Evolutionary conservation across 169 alveolate species (phyloP).

Genomic region (Eimeria acervulina): DNA sequence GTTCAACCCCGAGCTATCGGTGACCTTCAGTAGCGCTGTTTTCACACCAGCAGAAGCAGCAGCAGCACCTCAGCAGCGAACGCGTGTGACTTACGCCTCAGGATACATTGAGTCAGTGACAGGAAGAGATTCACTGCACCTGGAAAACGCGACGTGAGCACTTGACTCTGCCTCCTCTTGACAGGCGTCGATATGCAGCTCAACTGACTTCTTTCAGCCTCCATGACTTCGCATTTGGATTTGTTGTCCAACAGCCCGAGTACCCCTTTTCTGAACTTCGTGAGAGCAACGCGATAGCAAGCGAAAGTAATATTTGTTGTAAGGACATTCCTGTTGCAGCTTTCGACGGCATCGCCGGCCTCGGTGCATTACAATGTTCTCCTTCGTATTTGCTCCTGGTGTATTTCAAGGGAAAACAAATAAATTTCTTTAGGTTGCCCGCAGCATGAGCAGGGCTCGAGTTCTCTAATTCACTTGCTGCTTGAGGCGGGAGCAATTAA

Average conservation of each 20-base stretch:
- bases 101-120: slow-evolving; percentile 31
- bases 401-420: not conserved
- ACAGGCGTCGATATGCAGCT: not conserved
- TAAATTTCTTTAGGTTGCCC: not conserved
- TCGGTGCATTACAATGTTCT: not conserved
- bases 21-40: not conserved
- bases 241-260: slow-evolving; percentile 45
- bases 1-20: slow-evolving; percentile 57
- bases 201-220: not conserved
- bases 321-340: slow-evolving; percentile 5
- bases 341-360: slow-evolving; percentile 69
- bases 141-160: slow-evolving; percentile 3
- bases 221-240: not conserved
- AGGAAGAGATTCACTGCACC: slow-evolving; percentile 39
- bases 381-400: not conserved
- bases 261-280: slow-evolving; percentile 71
- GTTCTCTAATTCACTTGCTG: not conserved
- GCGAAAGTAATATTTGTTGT: not conserved
- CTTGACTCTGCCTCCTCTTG: too few relatives aligned
- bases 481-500: not conserved
- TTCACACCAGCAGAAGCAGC: not conserved
- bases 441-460: not conserved
- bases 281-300: not conserved
- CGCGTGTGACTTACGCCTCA: slow-evolving; percentile 60
- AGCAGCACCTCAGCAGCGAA: not conserved